phyloP scores from a whole-genome alignment of 495 filamentous ascomycete species.

The Tuber umbilicatum region DNA sequence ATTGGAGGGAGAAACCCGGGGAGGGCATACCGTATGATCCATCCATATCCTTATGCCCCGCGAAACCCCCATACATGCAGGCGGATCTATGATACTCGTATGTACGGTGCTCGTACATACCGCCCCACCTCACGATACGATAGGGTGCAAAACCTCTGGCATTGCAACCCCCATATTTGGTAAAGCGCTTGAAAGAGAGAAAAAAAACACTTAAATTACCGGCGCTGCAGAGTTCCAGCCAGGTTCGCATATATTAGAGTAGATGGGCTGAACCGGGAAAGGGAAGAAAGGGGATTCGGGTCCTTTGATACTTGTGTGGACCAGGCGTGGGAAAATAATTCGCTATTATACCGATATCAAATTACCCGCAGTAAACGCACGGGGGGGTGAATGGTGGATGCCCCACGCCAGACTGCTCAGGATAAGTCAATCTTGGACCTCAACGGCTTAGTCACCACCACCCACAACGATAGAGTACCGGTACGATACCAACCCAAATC shows the following conservation, averaged over 20 bases:
- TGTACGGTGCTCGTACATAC: background rate
- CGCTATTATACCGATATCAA: background rate
- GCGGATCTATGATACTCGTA: too few relatives aligned
- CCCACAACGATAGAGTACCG: too few relatives aligned
- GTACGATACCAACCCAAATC: too few relatives aligned
- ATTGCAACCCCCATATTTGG: background rate
- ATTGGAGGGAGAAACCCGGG: background rate
- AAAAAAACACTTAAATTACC: background rate
- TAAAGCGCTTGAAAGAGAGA: background rate
- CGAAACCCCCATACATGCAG: background rate
- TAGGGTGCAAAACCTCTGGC: background rate
- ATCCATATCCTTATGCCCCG: background rate
- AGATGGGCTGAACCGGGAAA: background rate
- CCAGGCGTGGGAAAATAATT: background rate
- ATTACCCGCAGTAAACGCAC: background rate
- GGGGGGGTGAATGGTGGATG: background rate
- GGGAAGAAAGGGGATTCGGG: background rate
- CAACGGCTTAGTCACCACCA: too few relatives aligned
- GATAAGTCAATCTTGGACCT: too few relatives aligned
- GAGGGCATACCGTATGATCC: background rate
- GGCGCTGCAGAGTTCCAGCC: background rate
- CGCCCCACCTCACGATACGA: background rate
- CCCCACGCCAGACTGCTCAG: too few relatives aligned
- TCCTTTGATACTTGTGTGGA: background rate
- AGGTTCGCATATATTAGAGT: background rate